Conservation (phyloP, 257 asterid genomes). For the Solanum habrochaites region DNA sequence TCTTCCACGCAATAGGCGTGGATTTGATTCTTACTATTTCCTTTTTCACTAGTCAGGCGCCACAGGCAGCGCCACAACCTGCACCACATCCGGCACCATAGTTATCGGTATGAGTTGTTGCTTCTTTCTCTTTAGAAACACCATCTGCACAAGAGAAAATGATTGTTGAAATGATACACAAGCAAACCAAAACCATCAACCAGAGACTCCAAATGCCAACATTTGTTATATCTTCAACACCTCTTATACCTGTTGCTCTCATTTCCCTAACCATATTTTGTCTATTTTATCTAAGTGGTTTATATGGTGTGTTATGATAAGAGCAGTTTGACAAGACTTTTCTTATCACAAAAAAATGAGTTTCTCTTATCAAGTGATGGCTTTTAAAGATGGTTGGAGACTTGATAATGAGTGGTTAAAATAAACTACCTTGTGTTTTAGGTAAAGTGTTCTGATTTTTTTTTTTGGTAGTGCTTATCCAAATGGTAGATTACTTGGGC, state of each 20-base stretch:
- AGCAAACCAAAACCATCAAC: constrained; percentile 11
- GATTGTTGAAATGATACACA: constrained; percentile 8
- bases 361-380: not conserved
- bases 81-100: constrained; percentile 12
- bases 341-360: not conserved
- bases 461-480: not conserved
- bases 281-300: not conserved
- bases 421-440: not conserved
- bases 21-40: not conserved
- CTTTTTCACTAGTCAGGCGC: constrained; percentile 10
- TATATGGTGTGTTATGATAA: not conserved
- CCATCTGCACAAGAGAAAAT: constrained; percentile 26
- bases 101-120: constrained; percentile 1
- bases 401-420: not conserved
- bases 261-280: constrained; percentile 14
- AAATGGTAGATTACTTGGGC: not conserved
- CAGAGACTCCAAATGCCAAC: constrained; percentile 6
- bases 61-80: constrained; percentile 26
- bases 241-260: not conserved
- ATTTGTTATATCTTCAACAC: constrained; percentile 1
- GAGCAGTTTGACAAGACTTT: not conserved
- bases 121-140: constrained; percentile 10
- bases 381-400: not conserved
- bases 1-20: not conserved
- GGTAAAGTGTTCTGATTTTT: not conserved